Evolutionary conservation across 2,329 filamentous ascomycete species (phyloP).

Genomic region (Penicillium oxalicum): DNA sequence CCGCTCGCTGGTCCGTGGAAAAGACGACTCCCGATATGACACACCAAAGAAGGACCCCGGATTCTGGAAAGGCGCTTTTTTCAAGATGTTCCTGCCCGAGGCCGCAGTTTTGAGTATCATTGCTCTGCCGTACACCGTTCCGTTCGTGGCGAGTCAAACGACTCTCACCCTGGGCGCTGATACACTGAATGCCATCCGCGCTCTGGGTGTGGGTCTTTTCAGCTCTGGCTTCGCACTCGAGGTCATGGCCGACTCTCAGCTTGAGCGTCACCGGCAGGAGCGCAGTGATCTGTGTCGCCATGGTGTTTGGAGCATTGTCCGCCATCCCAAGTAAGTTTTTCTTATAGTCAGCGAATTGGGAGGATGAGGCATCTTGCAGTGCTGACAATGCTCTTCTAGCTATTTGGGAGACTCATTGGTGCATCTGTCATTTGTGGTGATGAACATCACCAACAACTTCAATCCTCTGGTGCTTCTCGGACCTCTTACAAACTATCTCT

Average conservation of each 20-base stretch:
- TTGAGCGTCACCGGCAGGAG: slow-evolving; percentile 47
- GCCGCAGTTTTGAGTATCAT: slow-evolving; percentile 53
- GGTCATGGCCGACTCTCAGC: slow-evolving; percentile 52
- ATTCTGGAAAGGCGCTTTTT: slow-evolving; percentile 54
- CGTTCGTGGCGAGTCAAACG: slow-evolving; percentile 39
- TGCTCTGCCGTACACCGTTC: slow-evolving; percentile 51
- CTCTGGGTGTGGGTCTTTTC: slow-evolving; percentile 51
- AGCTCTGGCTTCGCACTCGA: slow-evolving; percentile 53
- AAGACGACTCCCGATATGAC: slow-evolving; percentile 53
- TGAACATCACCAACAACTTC: slow-evolving; percentile 51
- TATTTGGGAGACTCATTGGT: slow-evolving; percentile 57
- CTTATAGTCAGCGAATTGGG: no score
- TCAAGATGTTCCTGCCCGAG: slow-evolving; percentile 53
- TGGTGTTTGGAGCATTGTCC: slow-evolving; percentile 58
- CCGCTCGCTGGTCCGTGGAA: slow-evolving; percentile 46
- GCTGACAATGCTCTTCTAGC: slow-evolving; percentile 30
- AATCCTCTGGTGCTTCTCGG: slow-evolving; percentile 52
- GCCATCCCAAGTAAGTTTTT: slow-evolving; percentile 55
- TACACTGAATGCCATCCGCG: slow-evolving; percentile 25
- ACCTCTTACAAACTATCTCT: slow-evolving; percentile 53
- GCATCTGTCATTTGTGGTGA: slow-evolving; percentile 54
- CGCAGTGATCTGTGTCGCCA: slow-evolving; percentile 44
- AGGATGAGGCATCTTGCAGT: not conserved
- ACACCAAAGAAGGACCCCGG: slow-evolving; percentile 46
- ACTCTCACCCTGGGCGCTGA: slow-evolving; percentile 29